Base-by-base conservation (phyloP, 768 basidiomycete genomes). In the Collybia mongolica region DNA sequence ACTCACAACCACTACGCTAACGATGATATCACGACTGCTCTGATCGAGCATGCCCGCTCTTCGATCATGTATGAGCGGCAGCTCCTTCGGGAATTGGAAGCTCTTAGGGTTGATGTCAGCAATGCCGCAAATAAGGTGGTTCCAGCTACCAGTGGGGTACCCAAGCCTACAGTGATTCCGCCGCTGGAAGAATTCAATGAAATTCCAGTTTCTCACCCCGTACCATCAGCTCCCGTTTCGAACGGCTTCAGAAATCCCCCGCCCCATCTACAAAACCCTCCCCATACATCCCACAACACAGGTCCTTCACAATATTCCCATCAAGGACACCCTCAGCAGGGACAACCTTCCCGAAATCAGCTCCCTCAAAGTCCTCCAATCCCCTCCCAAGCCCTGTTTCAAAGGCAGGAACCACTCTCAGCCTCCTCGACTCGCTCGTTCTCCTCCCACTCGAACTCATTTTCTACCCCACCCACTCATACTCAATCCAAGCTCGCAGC, bases 41-140 rank as follows among this genome's bases (percentile, higher is more conserved):
- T 98, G 46, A 83, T 98, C 40, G 93, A 98, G 66, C 93, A 98
- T 67, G 91, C 91, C 15, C 86, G 95, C 19, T 88, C 93, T 15
- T 86, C 87, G 22, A 83, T 98, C 59, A 83, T 94, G 76, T 97
- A 93, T 62, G 95, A 98, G 65, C 81, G 86, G 55, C 93, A 95
- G 63, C 73, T 90, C 14, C 73, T 98, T 47, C 82, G 86, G 43
- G 96, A 98, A 65, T 73, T 97, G 18, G 95, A 98, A 65, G 79
- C 89, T 18, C 80, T 98, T 26, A 77, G 83, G 48, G 80, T 77
- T 1, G 95, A 97, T 63, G 74, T 98, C 46, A 74, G 68, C 57
- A 80, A 76, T 54, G 87, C 88, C 4, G 79, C 81, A 38, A 79
- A 84, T 59, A 86, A 85, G 62, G 73, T 73, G 20, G 62, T 74